These are phyloP conservation scores for Byssothecium circinans DNA, from an alignment of 2,329 filamentous ascomycete species.

Conservation along the genomic window DNA sequence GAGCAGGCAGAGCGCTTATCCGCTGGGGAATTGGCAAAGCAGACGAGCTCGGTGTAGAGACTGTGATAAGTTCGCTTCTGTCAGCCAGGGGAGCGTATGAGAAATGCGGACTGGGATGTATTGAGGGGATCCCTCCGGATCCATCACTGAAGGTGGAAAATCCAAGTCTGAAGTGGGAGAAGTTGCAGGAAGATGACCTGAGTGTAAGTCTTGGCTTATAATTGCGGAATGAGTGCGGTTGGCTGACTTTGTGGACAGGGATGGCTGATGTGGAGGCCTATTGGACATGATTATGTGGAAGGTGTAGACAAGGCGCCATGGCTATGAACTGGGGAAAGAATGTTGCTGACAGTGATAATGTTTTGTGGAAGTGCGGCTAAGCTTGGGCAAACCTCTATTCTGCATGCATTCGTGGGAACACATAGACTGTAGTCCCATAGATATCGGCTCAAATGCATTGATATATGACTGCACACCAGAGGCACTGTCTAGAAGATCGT, in stretches of 20 bases:
- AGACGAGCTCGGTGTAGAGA: constrained; percentile 34
- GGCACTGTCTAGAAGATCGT: too few species aligned
- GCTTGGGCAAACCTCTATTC: too few species aligned
- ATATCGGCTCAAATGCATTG: too few species aligned
- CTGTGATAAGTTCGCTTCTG: constrained; percentile 18
- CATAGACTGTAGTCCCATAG: too few species aligned
- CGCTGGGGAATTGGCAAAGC: constrained; percentile 43
- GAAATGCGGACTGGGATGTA: constrained; percentile 20
- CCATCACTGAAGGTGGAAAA: constrained; percentile 14
- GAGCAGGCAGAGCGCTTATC: constrained; percentile 40
- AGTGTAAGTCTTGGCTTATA: constrained; percentile 3
- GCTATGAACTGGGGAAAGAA: constrained; percentile 8
- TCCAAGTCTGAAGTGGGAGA: constrained; percentile 23
- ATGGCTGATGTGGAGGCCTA: constrained; percentile 27
- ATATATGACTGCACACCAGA: too few species aligned
- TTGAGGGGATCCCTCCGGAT: constrained; percentile 23
- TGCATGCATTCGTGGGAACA: too few species aligned
- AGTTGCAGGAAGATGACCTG: constrained; percentile 21
- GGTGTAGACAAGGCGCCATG: constrained; percentile 24
- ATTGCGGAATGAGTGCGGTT: not conserved
- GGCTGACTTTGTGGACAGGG: not conserved
- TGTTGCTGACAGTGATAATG: too few species aligned
- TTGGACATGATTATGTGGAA: constrained; percentile 21
- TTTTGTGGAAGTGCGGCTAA: not conserved
- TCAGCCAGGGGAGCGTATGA: constrained; percentile 24